Evolutionary conservation across 805 yeast genomes (phyloP).

Genomic region (Pichia eremophila): DNA sequence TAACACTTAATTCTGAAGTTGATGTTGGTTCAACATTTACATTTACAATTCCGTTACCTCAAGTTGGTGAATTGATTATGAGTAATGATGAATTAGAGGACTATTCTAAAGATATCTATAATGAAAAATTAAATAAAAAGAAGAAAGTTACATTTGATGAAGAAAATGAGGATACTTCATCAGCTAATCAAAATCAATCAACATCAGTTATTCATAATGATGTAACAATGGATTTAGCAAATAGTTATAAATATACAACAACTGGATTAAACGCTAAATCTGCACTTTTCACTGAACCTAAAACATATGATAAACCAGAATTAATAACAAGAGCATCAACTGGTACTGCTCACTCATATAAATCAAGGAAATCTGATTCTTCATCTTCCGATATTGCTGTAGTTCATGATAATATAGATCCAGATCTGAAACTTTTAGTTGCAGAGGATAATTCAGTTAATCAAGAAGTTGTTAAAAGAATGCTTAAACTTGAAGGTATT

Average conservation of each 20-base stretch:
- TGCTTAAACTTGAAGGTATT: slow-evolving; percentile 80
- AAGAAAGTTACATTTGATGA: slow-evolving; percentile 30
- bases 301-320: slow-evolving; percentile 32
- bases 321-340: slow-evolving; percentile 39
- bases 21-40: slow-evolving; percentile 83
- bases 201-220: neutral
- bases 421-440: slow-evolving; percentile 47
- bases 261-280: neutral
- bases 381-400: slow-evolving; percentile 10
- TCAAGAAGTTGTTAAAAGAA: slow-evolving; percentile 85
- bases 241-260: slow-evolving; percentile 4
- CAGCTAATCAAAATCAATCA: neutral
- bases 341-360: slow-evolving; percentile 38
- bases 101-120: slow-evolving; percentile 61
- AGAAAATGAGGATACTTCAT: neutral
- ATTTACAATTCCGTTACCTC: slow-evolving; percentile 68
- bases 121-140: slow-evolving; percentile 42
- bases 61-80: slow-evolving; percentile 45
- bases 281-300: neutral
- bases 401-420: neutral
- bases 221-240: slow-evolving; percentile 7
- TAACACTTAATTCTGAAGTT: slow-evolving; percentile 60
- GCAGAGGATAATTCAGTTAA: slow-evolving; percentile 94
- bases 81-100: slow-evolving; percentile 23
- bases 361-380: slow-evolving; percentile 15